Conservation (phyloP, 2,329 filamentous ascomycete genomes). For the Thelonectria discophora region DNA sequence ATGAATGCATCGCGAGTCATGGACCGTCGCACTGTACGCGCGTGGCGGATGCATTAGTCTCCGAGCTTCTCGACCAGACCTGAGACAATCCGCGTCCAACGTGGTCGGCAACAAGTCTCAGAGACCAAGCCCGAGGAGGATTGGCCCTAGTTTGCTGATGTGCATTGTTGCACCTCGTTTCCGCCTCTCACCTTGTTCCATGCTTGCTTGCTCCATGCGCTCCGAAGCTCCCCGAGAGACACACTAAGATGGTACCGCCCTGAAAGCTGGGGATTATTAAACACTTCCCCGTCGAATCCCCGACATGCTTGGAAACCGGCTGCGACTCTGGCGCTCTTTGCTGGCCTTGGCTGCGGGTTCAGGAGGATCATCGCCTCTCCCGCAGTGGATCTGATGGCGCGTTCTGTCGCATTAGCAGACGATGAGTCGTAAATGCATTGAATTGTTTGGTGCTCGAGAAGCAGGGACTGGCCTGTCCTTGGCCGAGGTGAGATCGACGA, state of each 20-base stretch:
- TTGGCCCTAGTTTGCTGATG: background rate
- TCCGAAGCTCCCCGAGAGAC: background rate
- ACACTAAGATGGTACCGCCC: no score
- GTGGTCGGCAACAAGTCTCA: background rate
- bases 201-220: background rate
- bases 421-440: background rate
- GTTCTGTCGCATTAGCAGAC: background rate
- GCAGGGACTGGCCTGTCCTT: background rate
- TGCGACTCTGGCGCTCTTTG: no score
- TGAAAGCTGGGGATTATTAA: background rate
- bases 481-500: background rate
- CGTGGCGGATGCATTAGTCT: slow-evolving; percentile 11
- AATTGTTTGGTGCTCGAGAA: background rate
- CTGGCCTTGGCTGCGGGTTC: background rate
- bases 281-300: no score
- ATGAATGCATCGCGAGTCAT: slow-evolving; percentile 11
- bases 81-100: slow-evolving; percentile 12
- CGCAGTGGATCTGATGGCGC: background rate
- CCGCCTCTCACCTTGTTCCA: background rate
- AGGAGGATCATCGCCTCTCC: background rate
- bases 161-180: background rate
- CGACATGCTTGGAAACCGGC: background rate
- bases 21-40: background rate
- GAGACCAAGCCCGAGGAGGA: background rate
- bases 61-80: slow-evolving; percentile 1